phyloP scores from a whole-genome alignment of 345 rosid genomes.

The Atalantia buxifolia region DNA sequence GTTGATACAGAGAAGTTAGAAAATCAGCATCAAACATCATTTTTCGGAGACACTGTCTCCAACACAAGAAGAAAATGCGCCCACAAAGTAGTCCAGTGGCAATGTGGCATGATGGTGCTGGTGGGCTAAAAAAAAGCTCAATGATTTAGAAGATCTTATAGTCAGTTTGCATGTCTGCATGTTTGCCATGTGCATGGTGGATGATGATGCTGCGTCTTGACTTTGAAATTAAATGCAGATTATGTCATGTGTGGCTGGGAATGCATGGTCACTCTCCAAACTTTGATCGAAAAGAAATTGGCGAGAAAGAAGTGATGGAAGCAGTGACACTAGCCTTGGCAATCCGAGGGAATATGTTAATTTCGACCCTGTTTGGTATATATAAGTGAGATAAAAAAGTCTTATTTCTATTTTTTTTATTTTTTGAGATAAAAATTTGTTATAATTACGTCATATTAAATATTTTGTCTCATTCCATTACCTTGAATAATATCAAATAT shows the following conservation, averaged over 20 bases:
- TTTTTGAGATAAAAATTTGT: no score
- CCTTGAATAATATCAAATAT: no score
- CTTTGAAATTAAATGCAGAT: constrained; percentile 13
- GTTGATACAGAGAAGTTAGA: background rate
- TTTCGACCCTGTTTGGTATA: no score
- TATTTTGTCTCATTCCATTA: no score
- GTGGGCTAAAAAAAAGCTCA: background rate
- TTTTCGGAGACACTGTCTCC: no score
- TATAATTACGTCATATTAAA: fast-evolving
- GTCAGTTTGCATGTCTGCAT: constrained; percentile 17
- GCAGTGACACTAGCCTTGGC: background rate
- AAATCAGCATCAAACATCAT: background rate
- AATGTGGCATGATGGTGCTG: constrained; percentile 1
- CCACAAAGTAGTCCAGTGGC: background rate
- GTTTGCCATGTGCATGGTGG: constrained; percentile 22
- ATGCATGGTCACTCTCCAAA: background rate
- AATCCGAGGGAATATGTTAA: no score
- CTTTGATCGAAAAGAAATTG: background rate
- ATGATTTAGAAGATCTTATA: background rate
- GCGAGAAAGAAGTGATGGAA: background rate
- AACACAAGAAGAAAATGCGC: background rate
- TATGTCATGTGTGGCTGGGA: background rate
- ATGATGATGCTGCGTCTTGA: constrained; percentile 14
- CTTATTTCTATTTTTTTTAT: no score
- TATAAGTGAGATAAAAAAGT: no score